Percentiles rank a stretch among this genome's conserved stretches.
These are phyloP conservation scores for Golubevia sp. DNA, from an alignment of 1,284 basidiomycete species.

Conservation along the genomic window DNA sequence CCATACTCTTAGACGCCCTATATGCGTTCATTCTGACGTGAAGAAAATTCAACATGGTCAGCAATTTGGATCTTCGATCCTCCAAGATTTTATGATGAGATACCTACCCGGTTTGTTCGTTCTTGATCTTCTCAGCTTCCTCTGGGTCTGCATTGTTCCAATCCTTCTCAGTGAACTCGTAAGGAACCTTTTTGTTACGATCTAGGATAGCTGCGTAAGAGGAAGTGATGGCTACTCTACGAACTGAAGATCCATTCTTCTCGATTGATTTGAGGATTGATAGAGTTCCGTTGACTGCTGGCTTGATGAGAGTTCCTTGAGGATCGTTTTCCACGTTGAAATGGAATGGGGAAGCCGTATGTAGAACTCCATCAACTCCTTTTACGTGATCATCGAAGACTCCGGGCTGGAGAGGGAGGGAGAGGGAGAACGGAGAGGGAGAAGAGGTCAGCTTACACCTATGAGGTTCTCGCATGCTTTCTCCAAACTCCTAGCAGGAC, in stretches of 20 bases:
- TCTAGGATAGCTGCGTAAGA: conserved; percentile 68
- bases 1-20: conserved; percentile 69
- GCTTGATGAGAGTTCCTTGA: conserved; percentile 62
- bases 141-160: conserved; percentile 72
- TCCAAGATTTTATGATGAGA: conserved; percentile 3
- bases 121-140: conserved; percentile 44
- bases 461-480: background rate
- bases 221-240: conserved; percentile 71
- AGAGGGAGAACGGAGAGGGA: background rate
- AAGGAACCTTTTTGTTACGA: conserved; percentile 26
- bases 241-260: conserved; percentile 30
- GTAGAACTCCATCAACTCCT: conserved; percentile 60
- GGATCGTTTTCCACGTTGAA: conserved; percentile 35
- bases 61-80: conserved; percentile 63
- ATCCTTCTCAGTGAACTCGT: conserved; percentile 63
- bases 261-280: conserved; percentile 59
- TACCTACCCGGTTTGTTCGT: conserved; percentile 30
- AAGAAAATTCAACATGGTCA: too few species aligned
- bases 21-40: conserved; percentile 67
- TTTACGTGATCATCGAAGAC: conserved; percentile 63
- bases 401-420: conserved; percentile 25
- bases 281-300: conserved; percentile 65
- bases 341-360: conserved; percentile 62
- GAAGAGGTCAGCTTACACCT: background rate
- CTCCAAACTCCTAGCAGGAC: background rate